Evolutionary conservation across 1,139 yeast species (phyloP), one percentile per base, ranked within the genome.

Genomic region (Saccharomyces hybrid): DNA sequence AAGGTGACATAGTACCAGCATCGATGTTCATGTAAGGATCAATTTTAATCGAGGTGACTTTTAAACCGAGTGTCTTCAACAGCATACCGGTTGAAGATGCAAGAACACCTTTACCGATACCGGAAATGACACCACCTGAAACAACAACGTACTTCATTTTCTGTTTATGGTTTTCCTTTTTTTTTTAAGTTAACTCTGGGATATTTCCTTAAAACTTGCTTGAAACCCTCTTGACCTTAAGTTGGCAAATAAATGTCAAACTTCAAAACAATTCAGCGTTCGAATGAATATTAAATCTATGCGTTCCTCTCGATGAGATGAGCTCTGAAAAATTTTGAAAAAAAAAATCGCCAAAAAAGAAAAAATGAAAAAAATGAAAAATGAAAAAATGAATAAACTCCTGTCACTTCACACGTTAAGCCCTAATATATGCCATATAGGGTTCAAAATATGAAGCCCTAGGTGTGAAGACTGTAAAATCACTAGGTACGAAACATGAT

Each of bases 11-110:
- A 53, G 99, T 93, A 65, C 99, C 99, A 49, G 99, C 99, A 75
- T 93, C 99, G 63, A 93, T 89, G 75, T 93, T 93, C 96, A 93
- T 88, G 75, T 93, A 93, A 48, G 99, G 99, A 76, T 93, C 99
- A 68, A 93, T 93, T 74, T 93, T 93, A 77, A 95, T 93, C 14
- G 98, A 90, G 5, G 99, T 91, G 58, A 91, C 99, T 71, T 95
- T 84, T 67, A 87, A 80, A 54, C 99, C 99, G 60, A 89, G 75
- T 53, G 99, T 91, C 75, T 95, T 95, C 74, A 95, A 81, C 63
- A 93, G 75, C 74, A 95, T 83, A 57, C 99, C 99, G 28, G 99
- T 93, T 56, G 97, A 89, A 44, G 98, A 90, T 57, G 99, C 77
- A 58, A 91, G 79, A 61, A 91, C 97, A 71, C 98, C 99, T 74